Evolutionary conservation across 768 basidiomycete genomes (phyloP).

Genomic region (Suillus weaverae): DNA sequence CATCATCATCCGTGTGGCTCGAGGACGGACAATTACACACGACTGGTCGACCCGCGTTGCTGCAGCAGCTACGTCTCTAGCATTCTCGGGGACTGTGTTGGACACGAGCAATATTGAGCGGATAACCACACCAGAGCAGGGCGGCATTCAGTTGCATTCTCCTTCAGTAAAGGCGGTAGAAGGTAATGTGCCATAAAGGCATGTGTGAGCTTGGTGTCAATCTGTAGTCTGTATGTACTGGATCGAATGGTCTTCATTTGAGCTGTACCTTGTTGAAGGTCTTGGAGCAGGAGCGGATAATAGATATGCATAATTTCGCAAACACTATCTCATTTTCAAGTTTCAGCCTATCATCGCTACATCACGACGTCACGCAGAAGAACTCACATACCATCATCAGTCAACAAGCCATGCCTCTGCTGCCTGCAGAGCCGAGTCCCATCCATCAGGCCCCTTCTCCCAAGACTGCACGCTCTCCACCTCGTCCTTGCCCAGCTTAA

Average conservation of each 20-base stretch:
- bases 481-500: conserved; percentile 44
- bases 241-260: not conserved
- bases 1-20: conserved; percentile 37
- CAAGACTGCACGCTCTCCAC: conserved; percentile 41
- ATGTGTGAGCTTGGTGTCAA: not conserved
- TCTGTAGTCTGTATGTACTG: not conserved
- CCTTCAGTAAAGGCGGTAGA: not conserved
- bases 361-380: not conserved
- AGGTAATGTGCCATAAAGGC: not conserved
- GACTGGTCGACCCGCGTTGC: not conserved
- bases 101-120: not conserved
- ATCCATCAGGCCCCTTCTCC: conserved; percentile 27
- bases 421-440: conserved; percentile 32
- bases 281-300: not conserved
- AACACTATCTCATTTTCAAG: not conserved
- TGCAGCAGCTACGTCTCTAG: not conserved
- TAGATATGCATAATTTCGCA: not conserved
- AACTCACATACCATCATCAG: conserved; percentile 16
- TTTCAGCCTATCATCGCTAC: not conserved
- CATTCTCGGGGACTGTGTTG: not conserved
- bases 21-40: conserved; percentile 24
- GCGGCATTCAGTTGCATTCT: not conserved
- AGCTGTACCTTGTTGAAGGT: not conserved
- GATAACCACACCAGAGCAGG: not conserved
- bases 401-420: conserved; percentile 35